Conservation (phyloP, 2,329 filamentous ascomycete genomes). For the Sphaerulina vaccinii region DNA sequence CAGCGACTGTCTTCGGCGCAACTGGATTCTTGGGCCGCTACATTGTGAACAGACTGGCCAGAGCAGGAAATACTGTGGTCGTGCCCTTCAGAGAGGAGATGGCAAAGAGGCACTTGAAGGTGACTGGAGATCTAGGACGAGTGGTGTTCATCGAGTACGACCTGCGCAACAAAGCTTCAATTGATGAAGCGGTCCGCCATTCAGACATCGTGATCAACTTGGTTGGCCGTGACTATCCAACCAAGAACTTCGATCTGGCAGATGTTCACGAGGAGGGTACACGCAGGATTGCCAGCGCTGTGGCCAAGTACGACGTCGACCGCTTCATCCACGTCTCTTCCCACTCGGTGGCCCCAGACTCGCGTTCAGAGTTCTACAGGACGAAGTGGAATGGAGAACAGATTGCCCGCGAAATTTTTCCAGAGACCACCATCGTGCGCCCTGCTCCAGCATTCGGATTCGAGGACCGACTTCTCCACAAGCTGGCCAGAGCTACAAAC, state of each 20-base stretch:
- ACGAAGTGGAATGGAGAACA: constrained; percentile 86
- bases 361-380: constrained; percentile 81
- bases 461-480: constrained; percentile 87
- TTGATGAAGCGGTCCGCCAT: constrained; percentile 94
- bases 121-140: constrained; percentile 88
- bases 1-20: constrained; percentile 95
- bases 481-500: constrained; percentile 76
- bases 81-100: constrained; percentile 96
- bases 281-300: constrained; percentile 87
- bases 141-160: constrained; percentile 94
- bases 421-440: constrained; percentile 93
- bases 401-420: constrained; percentile 83
- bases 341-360: constrained; percentile 80
- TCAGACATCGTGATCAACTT: constrained; percentile 98
- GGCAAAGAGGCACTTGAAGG: constrained; percentile 94
- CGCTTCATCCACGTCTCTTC: constrained; percentile 96
- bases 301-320: constrained; percentile 97
- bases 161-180: constrained; percentile 87
- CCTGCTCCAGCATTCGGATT: constrained; percentile 93
- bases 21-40: constrained; percentile 95
- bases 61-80: constrained; percentile 90
- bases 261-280: constrained; percentile 93
- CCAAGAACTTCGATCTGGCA: constrained; percentile 94
- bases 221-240: constrained; percentile 89
- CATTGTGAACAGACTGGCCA: constrained; percentile 92